Conservation (phyloP, 805 yeast genomes). For the Candida jianshihensis region DNA sequence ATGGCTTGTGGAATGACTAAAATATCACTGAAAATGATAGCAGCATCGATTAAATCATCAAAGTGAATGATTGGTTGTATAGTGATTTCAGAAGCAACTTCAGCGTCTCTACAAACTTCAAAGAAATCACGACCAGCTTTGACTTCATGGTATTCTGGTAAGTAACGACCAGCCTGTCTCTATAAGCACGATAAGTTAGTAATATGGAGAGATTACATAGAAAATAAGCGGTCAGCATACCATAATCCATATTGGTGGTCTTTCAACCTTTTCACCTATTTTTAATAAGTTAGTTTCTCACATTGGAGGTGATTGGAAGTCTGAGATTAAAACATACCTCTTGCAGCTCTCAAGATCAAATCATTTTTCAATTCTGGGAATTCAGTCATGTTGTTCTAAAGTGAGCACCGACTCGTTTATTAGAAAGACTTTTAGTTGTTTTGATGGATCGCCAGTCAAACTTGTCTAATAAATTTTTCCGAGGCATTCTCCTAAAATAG, state of each 20-base stretch:
- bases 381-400: conserved; percentile 13
- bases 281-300: background rate
- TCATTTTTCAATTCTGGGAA: conserved; percentile 86
- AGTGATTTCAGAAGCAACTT: conserved; percentile 87
- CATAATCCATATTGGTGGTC: conserved; percentile 98
- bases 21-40: conserved; percentile 93
- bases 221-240: conserved; percentile 5
- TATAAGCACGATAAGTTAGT: conserved; percentile 21
- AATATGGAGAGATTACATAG: conserved; percentile 1
- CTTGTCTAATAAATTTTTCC: no score
- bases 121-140: conserved; percentile 85
- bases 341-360: conserved; percentile 84
- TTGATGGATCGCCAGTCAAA: no score
- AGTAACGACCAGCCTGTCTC: conserved; percentile 93
- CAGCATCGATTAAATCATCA: conserved; percentile 89
- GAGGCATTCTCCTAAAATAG: no score
- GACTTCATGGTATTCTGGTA: conserved; percentile 85
- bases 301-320: background rate
- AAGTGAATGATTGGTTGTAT: conserved; percentile 92
- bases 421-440: no score
- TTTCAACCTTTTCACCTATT: conserved; percentile 68
- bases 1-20: conserved; percentile 96
- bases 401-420: no score
- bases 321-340: conserved; percentile 33
- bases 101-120: conserved; percentile 92